These are phyloP conservation scores for Colletotrichum ledebouriae DNA, from an alignment of 2,329 filamentous ascomycete species.

Conservation along the genomic window DNA sequence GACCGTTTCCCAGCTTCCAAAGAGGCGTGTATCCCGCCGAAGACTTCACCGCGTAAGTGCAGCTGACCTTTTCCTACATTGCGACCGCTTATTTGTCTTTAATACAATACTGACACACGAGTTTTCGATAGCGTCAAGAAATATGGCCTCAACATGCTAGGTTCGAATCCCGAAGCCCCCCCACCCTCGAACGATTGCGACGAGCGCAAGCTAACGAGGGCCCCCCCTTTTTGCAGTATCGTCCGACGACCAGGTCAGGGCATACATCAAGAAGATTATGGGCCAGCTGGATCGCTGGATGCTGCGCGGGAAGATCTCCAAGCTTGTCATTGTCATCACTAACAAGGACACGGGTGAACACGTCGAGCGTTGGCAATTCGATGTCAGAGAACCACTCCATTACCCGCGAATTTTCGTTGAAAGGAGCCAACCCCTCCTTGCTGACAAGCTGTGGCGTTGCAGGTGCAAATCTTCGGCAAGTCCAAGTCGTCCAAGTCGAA, in stretches of 20 bases:
- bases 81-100: background rate
- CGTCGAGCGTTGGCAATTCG: constrained; percentile 98
- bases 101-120: constrained; percentile 2
- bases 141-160: constrained; percentile 98
- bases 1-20: constrained; percentile 76
- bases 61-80: background rate
- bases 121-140: constrained; percentile 79
- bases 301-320: constrained; percentile 95
- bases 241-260: constrained; percentile 96
- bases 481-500: constrained; percentile 56
- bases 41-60: constrained; percentile 89
- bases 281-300: constrained; percentile 98
- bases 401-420: background rate
- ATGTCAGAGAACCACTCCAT: constrained; percentile 66
- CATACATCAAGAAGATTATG: constrained; percentile 99
- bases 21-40: constrained; percentile 89
- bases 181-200: background rate
- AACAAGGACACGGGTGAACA: constrained; percentile 97
- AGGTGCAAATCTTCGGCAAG: constrained; percentile 57
- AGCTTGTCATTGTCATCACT: constrained; percentile 95
- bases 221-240: constrained; percentile 70
- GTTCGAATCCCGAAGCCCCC: constrained; percentile 56
- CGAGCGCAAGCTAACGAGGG: constrained; percentile 14
- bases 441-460: background rate
- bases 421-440: background rate